A percentile compares a stretch with the other conserved stretches of the same genome.
Conservation (phyloP, 2,329 filamentous ascomycete species). For the Exophiala mesophila region DNA sequence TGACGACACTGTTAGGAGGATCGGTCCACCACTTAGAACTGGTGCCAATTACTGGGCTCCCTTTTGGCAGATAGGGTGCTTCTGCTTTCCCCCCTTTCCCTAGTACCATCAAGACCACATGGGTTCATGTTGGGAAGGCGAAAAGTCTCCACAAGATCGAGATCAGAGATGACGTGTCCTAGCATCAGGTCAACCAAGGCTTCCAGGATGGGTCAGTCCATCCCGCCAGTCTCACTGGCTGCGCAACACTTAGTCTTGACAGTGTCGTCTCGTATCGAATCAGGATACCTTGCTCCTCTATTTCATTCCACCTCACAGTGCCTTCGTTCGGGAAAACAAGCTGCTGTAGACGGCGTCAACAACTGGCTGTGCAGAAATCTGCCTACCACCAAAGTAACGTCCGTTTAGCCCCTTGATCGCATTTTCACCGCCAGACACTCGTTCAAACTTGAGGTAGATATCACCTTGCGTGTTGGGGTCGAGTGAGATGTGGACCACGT, state of each 20-base stretch:
- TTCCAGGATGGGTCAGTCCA: no score
- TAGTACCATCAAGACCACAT: no score
- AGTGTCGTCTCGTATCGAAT: neutral
- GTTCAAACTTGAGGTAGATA: constrained; percentile 97
- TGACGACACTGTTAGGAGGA: no score
- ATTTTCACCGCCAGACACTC: constrained; percentile 90
- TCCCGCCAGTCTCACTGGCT: no score
- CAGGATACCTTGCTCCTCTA: neutral
- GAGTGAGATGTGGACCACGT: constrained; percentile 93
- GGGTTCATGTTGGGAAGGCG: no score
- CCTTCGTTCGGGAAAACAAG: constrained; percentile 75
- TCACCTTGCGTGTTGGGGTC: constrained; percentile 92
- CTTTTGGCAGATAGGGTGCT: no score
- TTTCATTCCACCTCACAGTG: constrained; percentile 16
- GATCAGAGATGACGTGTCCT: no score
- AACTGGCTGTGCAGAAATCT: constrained; percentile 91
- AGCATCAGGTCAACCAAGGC: no score
- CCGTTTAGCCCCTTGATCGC: constrained; percentile 97
- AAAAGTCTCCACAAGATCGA: no score
- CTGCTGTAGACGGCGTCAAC: constrained; percentile 99
- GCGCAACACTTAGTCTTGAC: neutral
- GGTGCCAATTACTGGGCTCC: no score
- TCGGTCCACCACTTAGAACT: no score
- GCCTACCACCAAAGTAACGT: constrained; percentile 86
- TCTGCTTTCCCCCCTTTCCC: no score